Conservation (phyloP, 1,284 basidiomycete genomes). For the Cystobasidium sp. region DNA sequence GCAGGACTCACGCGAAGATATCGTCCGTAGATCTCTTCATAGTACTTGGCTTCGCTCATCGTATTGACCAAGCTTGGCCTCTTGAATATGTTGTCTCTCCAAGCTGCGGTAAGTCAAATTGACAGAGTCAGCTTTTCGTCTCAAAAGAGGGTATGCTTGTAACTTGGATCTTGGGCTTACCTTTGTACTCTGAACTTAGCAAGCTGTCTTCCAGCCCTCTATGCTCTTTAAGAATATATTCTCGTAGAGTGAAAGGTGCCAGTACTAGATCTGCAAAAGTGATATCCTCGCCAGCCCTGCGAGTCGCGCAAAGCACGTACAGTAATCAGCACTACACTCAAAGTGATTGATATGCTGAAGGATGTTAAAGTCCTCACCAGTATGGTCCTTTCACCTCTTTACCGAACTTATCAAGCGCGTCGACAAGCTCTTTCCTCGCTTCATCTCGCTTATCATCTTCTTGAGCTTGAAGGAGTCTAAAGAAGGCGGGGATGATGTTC, state of each 20-base stretch:
- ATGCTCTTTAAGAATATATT: constrained; percentile 57
- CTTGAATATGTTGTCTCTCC: constrained; percentile 60
- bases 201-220: constrained; percentile 62
- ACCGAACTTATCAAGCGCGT: constrained; percentile 42
- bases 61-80: constrained; percentile 64
- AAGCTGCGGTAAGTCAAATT: constrained; percentile 52
- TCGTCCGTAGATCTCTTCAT: constrained; percentile 63
- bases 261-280: constrained; percentile 46
- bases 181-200: constrained; percentile 61
- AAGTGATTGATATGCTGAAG: neutral
- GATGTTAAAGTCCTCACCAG: constrained; percentile 18
- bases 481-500: constrained; percentile 50
- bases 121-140: neutral
- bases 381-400: constrained; percentile 35
- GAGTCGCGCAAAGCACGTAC: neutral
- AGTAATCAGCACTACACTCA: neutral
- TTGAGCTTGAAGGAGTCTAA: constrained; percentile 49
- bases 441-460: constrained; percentile 40
- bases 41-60: constrained; percentile 62
- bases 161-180: neutral
- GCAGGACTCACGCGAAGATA: constrained; percentile 55
- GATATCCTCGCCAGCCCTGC: constrained; percentile 41
- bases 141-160: neutral
- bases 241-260: constrained; percentile 46
- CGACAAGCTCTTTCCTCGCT: constrained; percentile 42